These are phyloP conservation scores for Coelastrella sp. DNA, from an alignment of 139 green algal genomes.

Conservation along the genomic window DNA sequence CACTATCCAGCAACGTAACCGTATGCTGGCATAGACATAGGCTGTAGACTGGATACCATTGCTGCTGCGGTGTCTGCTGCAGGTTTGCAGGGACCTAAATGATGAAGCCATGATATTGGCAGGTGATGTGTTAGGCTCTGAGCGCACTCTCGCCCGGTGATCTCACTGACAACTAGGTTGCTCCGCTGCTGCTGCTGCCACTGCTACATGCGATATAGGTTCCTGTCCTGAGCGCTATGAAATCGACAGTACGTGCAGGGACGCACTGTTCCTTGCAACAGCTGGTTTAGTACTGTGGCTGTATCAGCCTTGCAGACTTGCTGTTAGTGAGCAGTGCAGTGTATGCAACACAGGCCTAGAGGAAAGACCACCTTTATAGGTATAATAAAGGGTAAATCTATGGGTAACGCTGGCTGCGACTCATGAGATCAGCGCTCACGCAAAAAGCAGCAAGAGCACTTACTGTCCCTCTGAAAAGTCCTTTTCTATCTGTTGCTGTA, in stretches of 20 bases:
- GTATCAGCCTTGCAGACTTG: too few relatives aligned
- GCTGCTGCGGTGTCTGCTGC: too few relatives aligned
- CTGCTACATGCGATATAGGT: background rate
- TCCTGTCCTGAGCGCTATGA: background rate
- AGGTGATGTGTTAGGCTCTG: too few relatives aligned
- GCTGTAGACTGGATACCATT: too few relatives aligned
- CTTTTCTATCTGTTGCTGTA: constrained; percentile 1
- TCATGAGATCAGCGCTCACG: background rate
- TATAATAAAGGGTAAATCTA: background rate
- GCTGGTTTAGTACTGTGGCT: too few relatives aligned
- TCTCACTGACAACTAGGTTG: too few relatives aligned
- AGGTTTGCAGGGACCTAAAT: too few relatives aligned
- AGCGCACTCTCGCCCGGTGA: too few relatives aligned
- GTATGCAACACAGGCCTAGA: too few relatives aligned
- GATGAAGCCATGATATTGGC: background rate
- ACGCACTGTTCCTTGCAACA: too few relatives aligned
- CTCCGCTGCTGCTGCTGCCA: background rate
- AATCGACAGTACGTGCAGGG: too few relatives aligned
- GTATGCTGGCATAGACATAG: background rate
- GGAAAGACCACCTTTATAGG: background rate
- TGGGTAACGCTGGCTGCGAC: background rate
- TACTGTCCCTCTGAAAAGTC: constrained; percentile 28
- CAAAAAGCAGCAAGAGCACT: background rate
- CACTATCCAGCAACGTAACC: background rate
- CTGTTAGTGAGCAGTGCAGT: too few relatives aligned